Evolutionary conservation across 257 asterid species (phyloP).

Genomic region (Solanum clarkiae): DNA sequence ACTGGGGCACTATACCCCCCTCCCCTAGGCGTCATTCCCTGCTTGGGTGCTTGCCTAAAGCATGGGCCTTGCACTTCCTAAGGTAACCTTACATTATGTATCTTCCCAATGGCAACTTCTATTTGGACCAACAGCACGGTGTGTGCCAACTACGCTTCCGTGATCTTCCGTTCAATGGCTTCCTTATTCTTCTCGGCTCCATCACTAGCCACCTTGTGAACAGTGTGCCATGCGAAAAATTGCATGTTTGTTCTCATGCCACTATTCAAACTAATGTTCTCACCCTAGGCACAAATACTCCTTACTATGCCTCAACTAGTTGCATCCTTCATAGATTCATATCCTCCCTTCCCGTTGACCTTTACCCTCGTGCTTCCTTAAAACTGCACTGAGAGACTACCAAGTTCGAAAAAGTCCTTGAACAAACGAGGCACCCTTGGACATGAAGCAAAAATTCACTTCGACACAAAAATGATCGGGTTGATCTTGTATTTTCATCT

Average conservation of each 20-base stretch:
- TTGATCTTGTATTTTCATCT: no score
- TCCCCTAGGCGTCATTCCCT: neutral
- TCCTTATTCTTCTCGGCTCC: neutral
- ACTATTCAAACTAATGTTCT: neutral
- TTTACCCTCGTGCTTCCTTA: no score
- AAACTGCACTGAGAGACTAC: no score
- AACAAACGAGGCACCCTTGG: no score
- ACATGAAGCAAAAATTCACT: no score
- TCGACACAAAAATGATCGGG: no score
- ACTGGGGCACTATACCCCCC: neutral
- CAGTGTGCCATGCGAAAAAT: neutral
- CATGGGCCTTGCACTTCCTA: neutral
- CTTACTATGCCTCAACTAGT: neutral
- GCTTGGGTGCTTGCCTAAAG: neutral
- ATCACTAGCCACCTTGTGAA: neutral
- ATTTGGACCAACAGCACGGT: neutral
- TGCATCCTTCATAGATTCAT: no score
- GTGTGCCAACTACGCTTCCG: neutral
- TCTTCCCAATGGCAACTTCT: neutral
- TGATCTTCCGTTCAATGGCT: neutral
- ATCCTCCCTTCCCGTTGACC: no score
- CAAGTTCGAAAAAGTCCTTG: no score
- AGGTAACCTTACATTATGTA: neutral
- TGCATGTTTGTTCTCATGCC: neutral
- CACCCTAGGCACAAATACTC: neutral